Base-by-base conservation (phyloP, 2,329 filamentous ascomycete species). In the Fusarium abutilonis region DNA sequence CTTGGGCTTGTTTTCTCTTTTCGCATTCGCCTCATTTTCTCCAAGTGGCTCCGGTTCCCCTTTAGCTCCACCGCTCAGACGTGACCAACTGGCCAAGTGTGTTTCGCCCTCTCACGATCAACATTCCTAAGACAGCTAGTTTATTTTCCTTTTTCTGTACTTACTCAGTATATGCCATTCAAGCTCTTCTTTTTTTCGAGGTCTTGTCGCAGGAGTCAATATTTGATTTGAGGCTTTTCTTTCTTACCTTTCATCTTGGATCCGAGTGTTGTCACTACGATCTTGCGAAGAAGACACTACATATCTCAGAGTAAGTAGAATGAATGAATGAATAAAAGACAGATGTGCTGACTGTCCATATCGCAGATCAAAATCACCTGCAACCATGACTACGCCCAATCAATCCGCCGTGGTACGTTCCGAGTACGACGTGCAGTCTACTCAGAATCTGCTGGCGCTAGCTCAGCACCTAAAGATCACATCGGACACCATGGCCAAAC, bases 1-100 rank as follows among this genome's bases (percentile, higher is more conserved):
- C 29, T 35, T 49, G 50, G 60, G 13, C 34, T 54, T 65, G 61
- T 64, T 64, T n/a, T 51, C 61, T 65, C 61, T 64, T 64, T 7
- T 51, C 61, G 52, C 44, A 3, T 15, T 51, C 21, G 38, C 39
- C 36, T 9, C 28, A 26, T 31, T 31, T 14, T 31, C 28, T 31
- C 36, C 23, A 26, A 28, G 17, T 45, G 44, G 45, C 41, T 53
- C 42, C 44, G 41, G 39, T n/a, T 44, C 50, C 38, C 34, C 34
- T 45, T 34, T 9, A 29, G 52, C 61, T 50, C 61, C 61, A 65
- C 59, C 28, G 36, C 43, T n/a, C 17, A 45, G 39, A 51, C 39
- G n/a, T 31, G 28, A 28, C 35, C 41, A 28, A 31, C 28, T 41
- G 28, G n/a, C 29, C 4, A n/a, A 38, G 55, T 29, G 19, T 32